A percentile compares a stretch with the other conserved stretches of the same genome.
phyloP scores from a whole-genome alignment of 192 early-diverging fungal genomes.

The Umbelopsis ramanniana region DNA sequence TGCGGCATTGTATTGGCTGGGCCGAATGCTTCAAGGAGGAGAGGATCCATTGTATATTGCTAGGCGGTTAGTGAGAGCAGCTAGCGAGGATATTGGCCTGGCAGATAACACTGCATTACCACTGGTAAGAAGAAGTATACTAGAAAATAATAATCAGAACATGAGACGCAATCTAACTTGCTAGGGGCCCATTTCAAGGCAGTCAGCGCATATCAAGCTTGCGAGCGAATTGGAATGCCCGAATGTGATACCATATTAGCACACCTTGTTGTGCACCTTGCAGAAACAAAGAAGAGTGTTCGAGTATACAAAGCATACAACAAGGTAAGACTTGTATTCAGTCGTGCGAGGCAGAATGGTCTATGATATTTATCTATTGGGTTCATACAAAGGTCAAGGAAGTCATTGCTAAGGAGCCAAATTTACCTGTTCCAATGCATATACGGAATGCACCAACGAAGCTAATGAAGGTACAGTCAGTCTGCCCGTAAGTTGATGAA shows the following conservation, averaged over 20 bases:
- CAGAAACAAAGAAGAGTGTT: slow-evolving; percentile 82
- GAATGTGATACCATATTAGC: slow-evolving; percentile 89
- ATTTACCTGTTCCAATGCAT: slow-evolving; percentile 84
- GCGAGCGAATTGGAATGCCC: slow-evolving; percentile 89
- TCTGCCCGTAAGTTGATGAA: too few species aligned
- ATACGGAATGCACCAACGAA: slow-evolving; percentile 80
- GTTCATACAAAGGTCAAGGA: slow-evolving; percentile 53
- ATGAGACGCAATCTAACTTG: not conserved
- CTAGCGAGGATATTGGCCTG: slow-evolving; percentile 88
- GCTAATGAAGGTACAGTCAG: slow-evolving; percentile 67
- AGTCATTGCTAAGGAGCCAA: slow-evolving; percentile 59
- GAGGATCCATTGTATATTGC: slow-evolving; percentile 92
- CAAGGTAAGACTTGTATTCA: slow-evolving; percentile 33
- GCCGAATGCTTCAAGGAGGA: slow-evolving; percentile 86
- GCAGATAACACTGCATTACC: slow-evolving; percentile 81
- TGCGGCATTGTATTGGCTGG: slow-evolving; percentile 88
- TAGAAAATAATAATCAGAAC: not conserved
- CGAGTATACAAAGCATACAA: slow-evolving; percentile 80
- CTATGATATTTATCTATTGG: too few species aligned
- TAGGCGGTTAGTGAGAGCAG: slow-evolving; percentile 73
- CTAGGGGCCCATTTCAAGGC: slow-evolving; percentile 59
- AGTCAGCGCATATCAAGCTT: slow-evolving; percentile 78
- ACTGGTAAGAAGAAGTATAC: slow-evolving; percentile 44
- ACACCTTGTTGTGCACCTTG: slow-evolving; percentile 78
- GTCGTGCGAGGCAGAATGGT: too few species aligned